phyloP scores from a whole-genome alignment of 192 early-diverging fungal species.

The Backusella mclennaniae region DNA sequence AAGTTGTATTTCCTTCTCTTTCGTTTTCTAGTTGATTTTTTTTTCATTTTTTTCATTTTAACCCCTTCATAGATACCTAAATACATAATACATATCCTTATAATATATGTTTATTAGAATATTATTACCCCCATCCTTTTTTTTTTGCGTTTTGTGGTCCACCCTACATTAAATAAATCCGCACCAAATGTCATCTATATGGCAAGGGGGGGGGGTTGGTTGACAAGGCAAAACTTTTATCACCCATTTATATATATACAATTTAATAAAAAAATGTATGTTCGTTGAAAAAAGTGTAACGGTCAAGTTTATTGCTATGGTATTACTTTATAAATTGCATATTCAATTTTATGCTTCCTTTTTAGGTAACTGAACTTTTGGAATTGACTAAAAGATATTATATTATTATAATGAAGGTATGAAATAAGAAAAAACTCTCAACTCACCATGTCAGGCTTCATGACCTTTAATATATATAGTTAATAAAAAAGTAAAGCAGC shows the following conservation, averaged over 20 bases:
- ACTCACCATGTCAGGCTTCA: constrained; percentile 16
- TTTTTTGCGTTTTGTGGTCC: not conserved
- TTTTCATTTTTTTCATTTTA: not conserved
- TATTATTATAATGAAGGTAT: not conserved
- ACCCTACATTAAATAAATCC: too few relatives aligned
- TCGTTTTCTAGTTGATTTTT: not conserved
- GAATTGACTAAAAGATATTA: not conserved
- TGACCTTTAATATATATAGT: not conserved
- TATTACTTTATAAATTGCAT: not conserved
- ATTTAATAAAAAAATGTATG: too few relatives aligned
- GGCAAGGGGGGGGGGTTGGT: too few relatives aligned
- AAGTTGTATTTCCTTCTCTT: not conserved
- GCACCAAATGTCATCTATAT: too few relatives aligned
- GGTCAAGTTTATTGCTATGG: not conserved
- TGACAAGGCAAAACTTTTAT: too few relatives aligned
- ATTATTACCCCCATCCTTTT: not conserved
- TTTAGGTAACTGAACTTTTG: not conserved
- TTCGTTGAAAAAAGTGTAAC: too few relatives aligned
- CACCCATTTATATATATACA: too few relatives aligned
- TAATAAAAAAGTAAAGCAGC: not conserved
- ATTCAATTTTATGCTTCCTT: not conserved
- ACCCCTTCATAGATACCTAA: not conserved
- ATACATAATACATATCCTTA: not conserved
- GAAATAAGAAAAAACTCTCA: not conserved
- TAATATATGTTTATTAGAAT: not conserved